These are phyloP conservation scores for Capsella rubella DNA, from an alignment of 441 rosid species.

Conservation along the genomic window DNA sequence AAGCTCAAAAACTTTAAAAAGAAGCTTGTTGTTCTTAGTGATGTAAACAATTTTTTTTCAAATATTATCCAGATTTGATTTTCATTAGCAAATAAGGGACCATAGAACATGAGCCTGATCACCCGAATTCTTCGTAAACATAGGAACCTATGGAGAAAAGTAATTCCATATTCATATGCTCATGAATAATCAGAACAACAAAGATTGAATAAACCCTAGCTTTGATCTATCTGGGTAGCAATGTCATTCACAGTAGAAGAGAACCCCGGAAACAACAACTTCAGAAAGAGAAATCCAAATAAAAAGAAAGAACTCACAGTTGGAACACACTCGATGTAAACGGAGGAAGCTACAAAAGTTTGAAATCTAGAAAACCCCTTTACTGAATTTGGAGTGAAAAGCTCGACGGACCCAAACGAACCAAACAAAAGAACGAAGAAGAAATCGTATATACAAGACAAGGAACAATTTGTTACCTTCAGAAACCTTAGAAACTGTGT, in stretches of 20 bases:
- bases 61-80: background rate
- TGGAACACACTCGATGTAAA: background rate
- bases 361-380: background rate
- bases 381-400: background rate
- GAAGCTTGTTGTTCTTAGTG: background rate
- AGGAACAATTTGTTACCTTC: background rate
- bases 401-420: background rate
- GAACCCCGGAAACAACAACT: background rate
- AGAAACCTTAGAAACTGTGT: background rate
- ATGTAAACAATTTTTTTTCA: background rate
- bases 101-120: background rate
- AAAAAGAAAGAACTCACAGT: background rate
- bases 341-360: background rate
- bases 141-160: background rate
- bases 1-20: too few relatives aligned
- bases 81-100: background rate
- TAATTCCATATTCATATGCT: background rate
- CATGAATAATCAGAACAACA: background rate
- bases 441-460: background rate
- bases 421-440: background rate
- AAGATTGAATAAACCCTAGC: conserved; percentile 16
- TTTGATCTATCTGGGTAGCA: background rate
- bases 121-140: background rate
- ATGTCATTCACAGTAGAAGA: background rate
- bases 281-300: background rate